Evolutionary conservation across 2,329 filamentous ascomycete genomes (phyloP).

Genomic region (Fusarium bulbicola): DNA sequence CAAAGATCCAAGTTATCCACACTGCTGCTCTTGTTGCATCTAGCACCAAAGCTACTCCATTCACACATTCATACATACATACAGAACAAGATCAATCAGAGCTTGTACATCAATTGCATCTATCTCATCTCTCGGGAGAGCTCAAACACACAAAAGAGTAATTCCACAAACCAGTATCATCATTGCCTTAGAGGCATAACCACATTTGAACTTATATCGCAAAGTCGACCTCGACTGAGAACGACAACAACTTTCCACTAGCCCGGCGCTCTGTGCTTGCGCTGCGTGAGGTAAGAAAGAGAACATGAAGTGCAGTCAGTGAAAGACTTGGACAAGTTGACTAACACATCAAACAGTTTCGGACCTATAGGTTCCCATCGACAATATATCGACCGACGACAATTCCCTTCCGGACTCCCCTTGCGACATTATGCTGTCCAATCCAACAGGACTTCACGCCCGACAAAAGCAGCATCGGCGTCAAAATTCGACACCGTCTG

Average conservation of each 20-base stretch:
- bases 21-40: conserved; percentile 34
- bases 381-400: conserved; percentile 62
- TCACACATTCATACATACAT: conserved; percentile 6
- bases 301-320: neutral
- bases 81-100: conserved; percentile 23
- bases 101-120: conserved; percentile 13
- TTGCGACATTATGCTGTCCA: conserved; percentile 81
- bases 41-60: conserved; percentile 32
- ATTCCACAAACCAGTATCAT: conserved; percentile 22
- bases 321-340: neutral
- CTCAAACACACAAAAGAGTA: conserved; percentile 26
- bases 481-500: conserved; percentile 85
- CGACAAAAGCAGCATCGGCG: conserved; percentile 71
- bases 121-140: conserved; percentile 20
- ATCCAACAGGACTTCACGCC: conserved; percentile 76
- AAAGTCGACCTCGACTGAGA: conserved; percentile 60
- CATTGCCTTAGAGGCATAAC: conserved; percentile 46
- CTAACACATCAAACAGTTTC: conserved; percentile 48
- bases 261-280: conserved; percentile 85
- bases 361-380: conserved; percentile 60
- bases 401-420: conserved; percentile 71
- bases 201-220: conserved; percentile 32
- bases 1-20: conserved; percentile 32
- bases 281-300: conserved; percentile 77
- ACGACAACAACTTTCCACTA: conserved; percentile 54